Evolutionary conservation across 2,329 filamentous ascomycete species (phyloP).

Genomic region (Paradendryphiella salina): DNA sequence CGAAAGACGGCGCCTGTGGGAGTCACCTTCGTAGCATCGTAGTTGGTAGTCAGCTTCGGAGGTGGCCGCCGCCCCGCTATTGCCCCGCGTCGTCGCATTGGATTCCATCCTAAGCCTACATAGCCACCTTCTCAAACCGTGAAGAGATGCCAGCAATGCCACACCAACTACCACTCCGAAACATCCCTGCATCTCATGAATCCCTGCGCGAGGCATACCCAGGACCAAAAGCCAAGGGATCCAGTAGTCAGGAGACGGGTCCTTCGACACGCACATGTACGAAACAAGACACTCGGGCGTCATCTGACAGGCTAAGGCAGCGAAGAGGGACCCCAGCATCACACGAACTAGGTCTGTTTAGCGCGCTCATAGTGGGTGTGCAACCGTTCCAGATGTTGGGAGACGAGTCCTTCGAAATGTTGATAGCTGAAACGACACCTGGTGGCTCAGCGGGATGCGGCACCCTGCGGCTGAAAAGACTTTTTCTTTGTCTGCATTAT

Average conservation of each 20-base stretch:
- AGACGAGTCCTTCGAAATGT: not conserved
- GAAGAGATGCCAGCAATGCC: not conserved
- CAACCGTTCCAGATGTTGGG: not conserved
- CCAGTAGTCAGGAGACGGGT: not conserved
- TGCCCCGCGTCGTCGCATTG: conserved; percentile 9
- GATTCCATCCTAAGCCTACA: not conserved
- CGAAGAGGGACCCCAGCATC: not conserved
- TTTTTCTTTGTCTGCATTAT: not conserved
- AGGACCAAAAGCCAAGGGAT: not conserved
- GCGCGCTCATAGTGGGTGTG: too few species aligned
- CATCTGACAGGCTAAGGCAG: not conserved
- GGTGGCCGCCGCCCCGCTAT: conserved; percentile 23
- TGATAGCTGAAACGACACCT: conserved; percentile 10
- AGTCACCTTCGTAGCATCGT: not conserved
- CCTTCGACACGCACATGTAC: not conserved
- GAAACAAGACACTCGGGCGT: not conserved
- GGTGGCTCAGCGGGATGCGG: conserved; percentile 6
- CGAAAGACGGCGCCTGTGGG: not conserved
- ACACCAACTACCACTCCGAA: not conserved
- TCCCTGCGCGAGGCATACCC: not conserved
- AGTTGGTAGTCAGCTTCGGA: conserved; percentile 24
- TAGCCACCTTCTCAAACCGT: not conserved
- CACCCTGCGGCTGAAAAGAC: not conserved
- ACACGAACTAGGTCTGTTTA: too few species aligned
- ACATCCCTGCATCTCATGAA: not conserved